Evolutionary conservation across 192 early-diverging fungal genomes (phyloP).

Genomic region (Globomyces pollinis-pini): DNA sequence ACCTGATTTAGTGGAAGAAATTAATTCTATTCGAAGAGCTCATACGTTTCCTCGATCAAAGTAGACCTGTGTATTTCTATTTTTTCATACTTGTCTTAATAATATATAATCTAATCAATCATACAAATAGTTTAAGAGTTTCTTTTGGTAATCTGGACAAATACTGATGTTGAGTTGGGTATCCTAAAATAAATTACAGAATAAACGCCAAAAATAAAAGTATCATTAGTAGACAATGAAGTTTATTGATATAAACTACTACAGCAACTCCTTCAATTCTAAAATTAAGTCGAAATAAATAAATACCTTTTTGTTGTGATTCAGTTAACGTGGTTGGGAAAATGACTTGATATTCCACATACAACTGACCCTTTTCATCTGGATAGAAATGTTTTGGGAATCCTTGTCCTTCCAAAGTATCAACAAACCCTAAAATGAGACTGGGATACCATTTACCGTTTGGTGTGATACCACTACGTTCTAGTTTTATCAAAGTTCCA

Average conservation of each 20-base stretch:
- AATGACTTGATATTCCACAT: constrained; percentile 77
- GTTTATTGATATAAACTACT: background rate
- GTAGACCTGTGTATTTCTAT: no score
- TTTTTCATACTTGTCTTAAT: no score
- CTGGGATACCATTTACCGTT: constrained; percentile 35
- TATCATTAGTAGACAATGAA: no score
- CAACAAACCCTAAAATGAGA: constrained; percentile 58
- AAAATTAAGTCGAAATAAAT: background rate
- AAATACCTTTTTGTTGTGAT: constrained; percentile 20
- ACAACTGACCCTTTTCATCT: constrained; percentile 67
- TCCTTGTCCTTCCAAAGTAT: constrained; percentile 72
- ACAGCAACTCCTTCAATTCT: background rate
- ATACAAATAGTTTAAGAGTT: no score
- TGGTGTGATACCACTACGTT: constrained; percentile 44
- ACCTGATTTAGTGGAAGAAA: constrained; percentile 13
- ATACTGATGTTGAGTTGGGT: no score
- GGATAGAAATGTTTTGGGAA: constrained; percentile 69
- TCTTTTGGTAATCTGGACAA: no score
- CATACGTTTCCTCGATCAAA: no score
- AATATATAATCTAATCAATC: no score
- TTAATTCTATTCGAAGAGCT: background rate
- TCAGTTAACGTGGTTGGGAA: constrained; percentile 60
- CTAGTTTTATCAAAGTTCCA: constrained; percentile 76
- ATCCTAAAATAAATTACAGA: no score
- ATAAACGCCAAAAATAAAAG: no score